A percentile compares a stretch with the other conserved stretches of the same genome.
Conservation (phyloP, 1,139 yeast species). For the Sugiyamaella xylanicola region DNA sequence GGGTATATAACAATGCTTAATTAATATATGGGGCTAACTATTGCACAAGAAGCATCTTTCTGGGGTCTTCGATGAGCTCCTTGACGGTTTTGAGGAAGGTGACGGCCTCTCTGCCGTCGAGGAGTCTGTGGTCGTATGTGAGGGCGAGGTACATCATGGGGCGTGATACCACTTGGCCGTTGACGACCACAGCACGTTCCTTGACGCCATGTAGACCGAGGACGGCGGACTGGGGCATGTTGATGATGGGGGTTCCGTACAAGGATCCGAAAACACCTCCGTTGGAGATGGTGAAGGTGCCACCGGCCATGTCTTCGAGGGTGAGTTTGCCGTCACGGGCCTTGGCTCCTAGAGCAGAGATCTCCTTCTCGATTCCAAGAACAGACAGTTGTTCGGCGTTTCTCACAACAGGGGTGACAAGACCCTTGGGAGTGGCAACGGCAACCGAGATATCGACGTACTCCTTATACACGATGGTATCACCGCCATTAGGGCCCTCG, state of each 20-base stretch:
- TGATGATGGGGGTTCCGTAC: conserved; percentile 97
- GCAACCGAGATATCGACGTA: conserved; percentile 95
- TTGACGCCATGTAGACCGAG: conserved; percentile 97
- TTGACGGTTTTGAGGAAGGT: conserved; percentile 93
- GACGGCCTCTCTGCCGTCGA: conserved; percentile 99
- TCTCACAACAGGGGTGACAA: conserved; percentile 97
- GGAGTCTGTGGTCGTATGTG: conserved; percentile 96
- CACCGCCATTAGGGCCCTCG: conserved; percentile 68
- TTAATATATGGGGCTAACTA: background rate
- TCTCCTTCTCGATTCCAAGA: conserved; percentile 88
- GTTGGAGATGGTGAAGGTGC: conserved; percentile 97
- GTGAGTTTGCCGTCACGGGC: conserved; percentile 98
- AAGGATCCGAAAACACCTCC: conserved; percentile 99
- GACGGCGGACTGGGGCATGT: conserved; percentile 98
- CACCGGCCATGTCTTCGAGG: conserved; percentile 98
- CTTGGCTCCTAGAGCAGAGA: conserved; percentile 76
- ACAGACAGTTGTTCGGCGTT: conserved; percentile 92
- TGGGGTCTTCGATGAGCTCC: conserved; percentile 98
- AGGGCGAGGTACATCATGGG: conserved; percentile 99
- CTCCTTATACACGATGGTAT: conserved; percentile 94
- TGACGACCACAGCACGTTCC: conserved; percentile 95
- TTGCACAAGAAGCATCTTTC: conserved; percentile 80
- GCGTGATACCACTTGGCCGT: conserved; percentile 94
- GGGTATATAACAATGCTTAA: background rate
- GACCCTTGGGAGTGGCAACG: conserved; percentile 99